phyloP scores from a whole-genome alignment of 2,329 filamentous ascomycete genomes.

The Botrytis fabae region DNA sequence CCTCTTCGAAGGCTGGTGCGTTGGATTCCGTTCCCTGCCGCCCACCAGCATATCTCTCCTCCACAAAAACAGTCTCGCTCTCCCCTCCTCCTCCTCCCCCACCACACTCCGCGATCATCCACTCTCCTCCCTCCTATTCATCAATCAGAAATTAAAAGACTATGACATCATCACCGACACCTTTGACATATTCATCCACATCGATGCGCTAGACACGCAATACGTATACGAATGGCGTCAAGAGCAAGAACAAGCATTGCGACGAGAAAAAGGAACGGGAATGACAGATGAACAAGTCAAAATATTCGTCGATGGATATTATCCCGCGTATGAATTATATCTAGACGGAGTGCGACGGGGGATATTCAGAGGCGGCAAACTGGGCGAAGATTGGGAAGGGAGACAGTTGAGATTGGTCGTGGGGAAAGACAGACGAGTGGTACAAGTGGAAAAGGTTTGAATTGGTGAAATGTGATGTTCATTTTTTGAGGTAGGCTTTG shows the following conservation, averaged over 20 bases:
- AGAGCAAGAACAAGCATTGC: constrained; percentile 62
- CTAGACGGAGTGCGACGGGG: constrained; percentile 51
- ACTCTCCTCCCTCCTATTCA: constrained; percentile 55
- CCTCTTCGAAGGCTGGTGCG: constrained; percentile 73
- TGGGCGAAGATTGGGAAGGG: constrained; percentile 39
- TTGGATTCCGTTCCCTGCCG: constrained; percentile 62
- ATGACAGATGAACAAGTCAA: constrained; percentile 67
- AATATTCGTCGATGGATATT: constrained; percentile 62
- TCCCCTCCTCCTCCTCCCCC: constrained; percentile 36
- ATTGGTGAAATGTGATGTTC: neutral
- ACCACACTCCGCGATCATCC: constrained; percentile 47
- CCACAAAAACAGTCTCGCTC: constrained; percentile 37
- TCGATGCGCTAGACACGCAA: constrained; percentile 59
- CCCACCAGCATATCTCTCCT: constrained; percentile 48
- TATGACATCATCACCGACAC: constrained; percentile 61
- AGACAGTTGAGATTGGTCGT: constrained; percentile 53
- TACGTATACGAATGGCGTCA: constrained; percentile 69
- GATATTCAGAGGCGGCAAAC: constrained; percentile 43
- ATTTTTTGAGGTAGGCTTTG: neutral
- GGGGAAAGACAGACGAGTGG: constrained; percentile 47
- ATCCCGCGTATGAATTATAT: constrained; percentile 58
- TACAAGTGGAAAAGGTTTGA: constrained; percentile 41
- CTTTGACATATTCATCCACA: constrained; percentile 64
- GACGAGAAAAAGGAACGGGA: constrained; percentile 55
- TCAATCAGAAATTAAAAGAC: constrained; percentile 57